Conservation (phyloP, 495 filamentous ascomycete species). For the Chaetomium fimeti region DNA sequence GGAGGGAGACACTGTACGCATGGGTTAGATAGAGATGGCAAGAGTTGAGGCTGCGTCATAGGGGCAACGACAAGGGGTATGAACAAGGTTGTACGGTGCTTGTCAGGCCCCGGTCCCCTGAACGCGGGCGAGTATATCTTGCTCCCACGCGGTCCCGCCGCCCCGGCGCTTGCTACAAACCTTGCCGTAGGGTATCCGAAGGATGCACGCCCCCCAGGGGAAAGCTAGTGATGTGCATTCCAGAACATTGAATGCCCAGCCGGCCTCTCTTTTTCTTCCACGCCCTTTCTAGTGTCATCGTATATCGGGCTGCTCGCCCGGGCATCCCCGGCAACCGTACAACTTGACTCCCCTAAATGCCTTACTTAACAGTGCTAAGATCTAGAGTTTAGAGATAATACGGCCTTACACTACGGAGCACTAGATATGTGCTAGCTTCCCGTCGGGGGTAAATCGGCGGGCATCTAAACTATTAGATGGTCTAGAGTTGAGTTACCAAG, state of each 20-base stretch:
- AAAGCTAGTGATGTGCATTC: conserved; percentile 1
- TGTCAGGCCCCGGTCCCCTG: not conserved
- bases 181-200: not conserved
- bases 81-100: not conserved
- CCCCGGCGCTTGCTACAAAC: not conserved
- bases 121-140: not conserved
- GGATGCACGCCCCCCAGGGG: not conserved
- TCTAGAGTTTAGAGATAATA: not conserved
- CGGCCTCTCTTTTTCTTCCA: conserved; percentile 11
- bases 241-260: conserved; percentile 13
- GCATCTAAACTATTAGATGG: too few relatives aligned
- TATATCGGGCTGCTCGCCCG: conserved; percentile 24
- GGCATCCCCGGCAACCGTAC: conserved; percentile 10
- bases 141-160: not conserved
- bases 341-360: too few relatives aligned
- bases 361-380: not conserved
- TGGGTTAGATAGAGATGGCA: not conserved
- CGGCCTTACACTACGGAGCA: conserved; percentile 28
- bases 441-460: conserved; percentile 2
- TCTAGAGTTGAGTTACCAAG: not conserved
- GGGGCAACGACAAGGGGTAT: not conserved
- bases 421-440: conserved; percentile 7
- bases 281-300: conserved; percentile 25
- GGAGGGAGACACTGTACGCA: too few relatives aligned
- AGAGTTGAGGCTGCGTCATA: not conserved